Percentiles rank a stretch among this genome's conserved stretches.
These are phyloP conservation scores for Arachis stenosperma DNA, from an alignment of 306 rosid genomes.

Conservation along the genomic window DNA sequence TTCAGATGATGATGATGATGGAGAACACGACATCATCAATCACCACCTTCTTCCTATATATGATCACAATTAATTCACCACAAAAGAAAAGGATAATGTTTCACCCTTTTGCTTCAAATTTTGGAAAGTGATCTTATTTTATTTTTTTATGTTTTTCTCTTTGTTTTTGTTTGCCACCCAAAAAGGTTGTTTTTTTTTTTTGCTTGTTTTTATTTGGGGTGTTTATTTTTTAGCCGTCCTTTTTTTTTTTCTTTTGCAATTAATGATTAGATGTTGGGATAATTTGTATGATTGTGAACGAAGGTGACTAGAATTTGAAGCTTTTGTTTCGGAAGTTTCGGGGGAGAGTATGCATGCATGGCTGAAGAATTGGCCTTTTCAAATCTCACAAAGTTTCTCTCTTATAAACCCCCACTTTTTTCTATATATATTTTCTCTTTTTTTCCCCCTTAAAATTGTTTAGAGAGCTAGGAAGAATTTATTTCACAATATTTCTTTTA, in stretches of 20 bases:
- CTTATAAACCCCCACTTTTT: constrained; percentile 60
- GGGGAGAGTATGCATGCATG: constrained; percentile 7
- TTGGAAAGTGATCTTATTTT: not conserved
- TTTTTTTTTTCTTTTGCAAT: not conserved
- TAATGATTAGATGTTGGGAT: no score
- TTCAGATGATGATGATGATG: constrained; percentile 93
- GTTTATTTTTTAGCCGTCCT: not conserved
- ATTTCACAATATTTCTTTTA: no score
- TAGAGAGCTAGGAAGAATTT: no score
- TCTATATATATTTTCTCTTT: constrained; percentile 47
- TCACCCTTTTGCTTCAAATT: constrained; percentile 2
- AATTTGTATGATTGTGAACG: constrained; percentile 14
- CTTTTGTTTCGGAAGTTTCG: constrained; percentile 40
- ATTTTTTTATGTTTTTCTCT: no score
- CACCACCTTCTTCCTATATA: constrained; percentile 30
- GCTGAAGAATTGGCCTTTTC: constrained; percentile 46
- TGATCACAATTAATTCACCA: constrained; percentile 14
- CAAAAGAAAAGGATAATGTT: not conserved
- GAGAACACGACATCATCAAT: constrained; percentile 74
- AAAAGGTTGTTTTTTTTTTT: not conserved
- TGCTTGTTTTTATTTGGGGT: not conserved
- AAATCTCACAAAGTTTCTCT: constrained; percentile 25
- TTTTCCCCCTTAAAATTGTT: not conserved
- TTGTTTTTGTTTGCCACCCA: not conserved
- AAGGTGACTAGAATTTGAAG: constrained; percentile 38